Evolutionary conservation across 805 yeast genomes (phyloP).

Genomic region (Myxozyma monticola): DNA sequence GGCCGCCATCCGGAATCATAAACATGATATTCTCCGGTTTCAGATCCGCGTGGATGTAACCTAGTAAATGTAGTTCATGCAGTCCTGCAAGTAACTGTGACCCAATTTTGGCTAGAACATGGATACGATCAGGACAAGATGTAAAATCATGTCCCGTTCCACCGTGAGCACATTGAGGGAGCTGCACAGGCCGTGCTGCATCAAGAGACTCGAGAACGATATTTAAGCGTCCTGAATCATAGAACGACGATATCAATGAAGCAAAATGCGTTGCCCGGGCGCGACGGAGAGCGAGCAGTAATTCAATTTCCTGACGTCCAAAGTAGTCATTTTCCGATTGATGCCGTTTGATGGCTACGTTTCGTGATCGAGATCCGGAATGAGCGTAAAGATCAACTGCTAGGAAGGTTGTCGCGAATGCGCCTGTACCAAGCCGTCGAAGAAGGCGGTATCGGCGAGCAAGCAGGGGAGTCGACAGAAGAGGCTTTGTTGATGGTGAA

Average conservation of each 20-base stretch:
- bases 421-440: constrained; percentile 20
- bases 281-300: constrained; percentile 15
- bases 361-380: background rate
- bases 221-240: constrained; percentile 1
- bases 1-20: background rate
- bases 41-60: constrained; percentile 33
- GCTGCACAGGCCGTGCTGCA: constrained; percentile 1
- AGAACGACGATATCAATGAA: constrained; percentile 5
- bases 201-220: constrained; percentile 26
- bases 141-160: constrained; percentile 10
- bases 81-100: constrained; percentile 30
- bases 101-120: constrained; percentile 31
- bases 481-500: no score
- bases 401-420: constrained; percentile 22
- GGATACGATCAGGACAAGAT: constrained; percentile 21
- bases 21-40: constrained; percentile 34
- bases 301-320: constrained; percentile 16
- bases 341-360: constrained; percentile 25
- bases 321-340: constrained; percentile 1
- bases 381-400: constrained; percentile 16
- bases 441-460: constrained; percentile 8
- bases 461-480: background rate
- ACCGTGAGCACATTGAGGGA: constrained; percentile 25
- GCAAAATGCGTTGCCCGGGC: constrained; percentile 8
- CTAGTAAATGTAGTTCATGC: constrained; percentile 27